phyloP scores from a whole-genome alignment of 768 basidiomycete genomes.

The Rhodotorula sphaerocarpa region DNA sequence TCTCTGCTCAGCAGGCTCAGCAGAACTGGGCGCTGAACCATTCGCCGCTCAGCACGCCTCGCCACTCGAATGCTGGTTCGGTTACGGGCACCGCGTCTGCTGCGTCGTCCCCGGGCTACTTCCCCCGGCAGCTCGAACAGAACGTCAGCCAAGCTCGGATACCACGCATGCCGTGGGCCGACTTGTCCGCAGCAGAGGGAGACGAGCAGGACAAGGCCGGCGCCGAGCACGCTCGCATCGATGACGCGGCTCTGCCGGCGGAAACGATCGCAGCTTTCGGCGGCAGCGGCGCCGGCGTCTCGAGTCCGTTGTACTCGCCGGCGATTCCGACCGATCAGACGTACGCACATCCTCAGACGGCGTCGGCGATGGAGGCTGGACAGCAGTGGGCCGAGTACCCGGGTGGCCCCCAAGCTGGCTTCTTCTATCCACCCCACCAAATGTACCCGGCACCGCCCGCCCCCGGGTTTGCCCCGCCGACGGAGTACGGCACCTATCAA shows the following conservation, averaged over 20 bases:
- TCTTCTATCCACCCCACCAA: constrained; percentile 1
- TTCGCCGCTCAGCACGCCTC: constrained; percentile 33
- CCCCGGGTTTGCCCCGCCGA: neutral
- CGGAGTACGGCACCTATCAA: constrained; percentile 15
- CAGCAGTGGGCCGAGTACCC: constrained; percentile 14
- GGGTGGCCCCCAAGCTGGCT: neutral
- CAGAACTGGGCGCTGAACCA: constrained; percentile 28
- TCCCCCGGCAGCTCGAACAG: constrained; percentile 24
- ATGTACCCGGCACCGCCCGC: constrained; percentile 2
- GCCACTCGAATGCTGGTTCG: constrained; percentile 4
- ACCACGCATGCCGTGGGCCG: constrained; percentile 31
- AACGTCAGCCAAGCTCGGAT: constrained; percentile 20
- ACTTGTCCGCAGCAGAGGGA: constrained; percentile 5
- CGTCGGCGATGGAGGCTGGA: neutral
- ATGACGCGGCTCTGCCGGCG: constrained; percentile 12
- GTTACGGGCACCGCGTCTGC: constrained; percentile 6
- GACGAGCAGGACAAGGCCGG: constrained; percentile 7
- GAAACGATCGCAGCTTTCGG: constrained; percentile 7
- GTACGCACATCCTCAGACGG: neutral
- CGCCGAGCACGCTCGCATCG: constrained; percentile 8
- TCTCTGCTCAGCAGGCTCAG: constrained; percentile 28
- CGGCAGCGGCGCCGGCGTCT: neutral
- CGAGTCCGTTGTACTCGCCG: constrained; percentile 22
- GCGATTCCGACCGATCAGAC: constrained; percentile 5
- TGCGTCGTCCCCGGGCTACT: constrained; percentile 27